Base-by-base conservation (phyloP, 1,139 yeast species). In the Scheffersomyces cryptocercus region DNA sequence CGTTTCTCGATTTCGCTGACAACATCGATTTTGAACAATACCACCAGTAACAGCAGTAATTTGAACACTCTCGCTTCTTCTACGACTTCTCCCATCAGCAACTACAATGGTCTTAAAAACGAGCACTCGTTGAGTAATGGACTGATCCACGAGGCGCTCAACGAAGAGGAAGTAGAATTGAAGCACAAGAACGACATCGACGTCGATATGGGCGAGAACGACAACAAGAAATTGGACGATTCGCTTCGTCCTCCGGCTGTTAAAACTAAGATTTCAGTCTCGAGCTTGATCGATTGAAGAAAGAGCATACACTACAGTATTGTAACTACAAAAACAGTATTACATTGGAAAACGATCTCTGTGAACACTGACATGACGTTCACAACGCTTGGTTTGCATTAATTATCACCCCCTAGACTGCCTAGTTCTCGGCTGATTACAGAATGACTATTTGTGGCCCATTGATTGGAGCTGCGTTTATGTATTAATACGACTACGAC, bases 1-100 rank as follows among this genome's bases (percentile, higher is more conserved):
- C 46, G 70, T 26, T 59, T 64, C 50, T 63, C 68, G 14, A 55
- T 65, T 7, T 61, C 68, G 6, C 60, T 64, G 39, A 53, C 60
- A 37, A 45, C 62, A 43, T 51, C 65, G 41, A 39, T 49, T n/a
- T 40, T 49, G 14, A 45, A 46, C 35, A 47, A 38, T 4, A 14
- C 46, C 26, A 11, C 34, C 5, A 31, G 24, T 6, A 31, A 31
- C 35, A 20, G 26, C 26, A 20, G 26, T 8, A 20, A 20, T 8
- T 20, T 20, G 26, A 9, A 35, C 38, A 13, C 43, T 36, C 29
- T 36, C 20, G 35, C 37, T 10, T 44, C 35, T 35, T 31, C 41
- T 20, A 16, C 44, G 15, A 48, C 51, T 4, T 40, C 44, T 32
- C 50, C 51, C 12, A 39, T 39, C 33, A 46, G 47, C 39, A 39